Conservation (phyloP, 768 basidiomycete species). For the Hericium erinaceus region DNA sequence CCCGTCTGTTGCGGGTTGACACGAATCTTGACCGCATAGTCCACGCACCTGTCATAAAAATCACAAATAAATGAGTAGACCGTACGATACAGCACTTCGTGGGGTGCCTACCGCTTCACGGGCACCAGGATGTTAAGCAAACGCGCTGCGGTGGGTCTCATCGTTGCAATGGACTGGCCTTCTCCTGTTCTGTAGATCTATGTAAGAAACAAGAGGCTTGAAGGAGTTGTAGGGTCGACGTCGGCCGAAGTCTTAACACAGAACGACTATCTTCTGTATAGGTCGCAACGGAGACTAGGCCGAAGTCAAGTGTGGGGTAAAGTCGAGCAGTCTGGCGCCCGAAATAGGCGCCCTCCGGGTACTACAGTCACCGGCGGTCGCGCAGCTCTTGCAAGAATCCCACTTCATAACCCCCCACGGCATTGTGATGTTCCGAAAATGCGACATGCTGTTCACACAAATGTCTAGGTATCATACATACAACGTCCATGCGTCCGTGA, state of each 20-base stretch:
- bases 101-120: slow-evolving; percentile 63
- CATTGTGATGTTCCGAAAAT: too few species aligned
- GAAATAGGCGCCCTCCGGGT: too few species aligned
- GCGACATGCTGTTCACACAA: too few species aligned
- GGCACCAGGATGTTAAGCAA: slow-evolving; percentile 90
- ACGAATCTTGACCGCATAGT: slow-evolving; percentile 98
- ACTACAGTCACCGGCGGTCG: too few species aligned
- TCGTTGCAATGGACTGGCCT: slow-evolving; percentile 19
- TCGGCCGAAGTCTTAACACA: background rate
- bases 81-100: background rate
- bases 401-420: too few species aligned
- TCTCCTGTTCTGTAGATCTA: background rate
- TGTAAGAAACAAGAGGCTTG: background rate
- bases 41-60: slow-evolving; percentile 59
- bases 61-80: background rate
- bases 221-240: background rate
- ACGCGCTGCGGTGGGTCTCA: slow-evolving; percentile 66
- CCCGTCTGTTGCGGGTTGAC: slow-evolving; percentile 93
- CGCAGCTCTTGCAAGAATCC: too few species aligned
- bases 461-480: too few species aligned
- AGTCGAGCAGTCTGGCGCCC: too few species aligned
- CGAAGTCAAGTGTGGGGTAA: background rate
- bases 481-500: too few species aligned
- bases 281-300: too few species aligned
- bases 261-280: too few species aligned